phyloP scores from a whole-genome alignment of 495 filamentous ascomycete genomes.

The Diplogelasinospora grovesii region DNA sequence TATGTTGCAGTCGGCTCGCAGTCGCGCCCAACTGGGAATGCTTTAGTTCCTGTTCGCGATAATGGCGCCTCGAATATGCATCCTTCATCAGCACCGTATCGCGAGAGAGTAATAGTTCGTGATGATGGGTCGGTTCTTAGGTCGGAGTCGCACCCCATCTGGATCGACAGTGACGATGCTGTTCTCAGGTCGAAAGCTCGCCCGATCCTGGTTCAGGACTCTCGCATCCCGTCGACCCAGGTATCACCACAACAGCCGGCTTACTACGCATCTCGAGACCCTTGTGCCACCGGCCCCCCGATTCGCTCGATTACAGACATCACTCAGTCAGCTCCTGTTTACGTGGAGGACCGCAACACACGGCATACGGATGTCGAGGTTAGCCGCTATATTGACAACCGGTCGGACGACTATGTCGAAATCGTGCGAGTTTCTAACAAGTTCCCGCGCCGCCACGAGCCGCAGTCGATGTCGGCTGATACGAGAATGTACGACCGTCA shows the following conservation, averaged over 20 bases:
- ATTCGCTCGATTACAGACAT: too few relatives aligned
- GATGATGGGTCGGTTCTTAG: conserved; percentile 9
- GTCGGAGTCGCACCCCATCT: conserved; percentile 13
- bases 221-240: conserved; percentile 2
- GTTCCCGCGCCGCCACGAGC: conserved; percentile 24
- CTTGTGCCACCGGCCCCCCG: too few relatives aligned
- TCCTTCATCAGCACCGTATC: conserved; percentile 5
- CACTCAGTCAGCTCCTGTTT: background rate
- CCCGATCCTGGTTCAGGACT: conserved; percentile 22
- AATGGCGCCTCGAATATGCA: background rate
- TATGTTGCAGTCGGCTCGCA: conserved; percentile 5
- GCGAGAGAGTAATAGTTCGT: conserved; percentile 2
- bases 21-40: background rate
- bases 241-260: too few relatives aligned
- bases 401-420: conserved; percentile 13
- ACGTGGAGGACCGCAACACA: conserved; percentile 4
- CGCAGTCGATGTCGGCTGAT: conserved; percentile 2
- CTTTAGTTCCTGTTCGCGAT: background rate
- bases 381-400: conserved; percentile 7
- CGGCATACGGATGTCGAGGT: conserved; percentile 1
- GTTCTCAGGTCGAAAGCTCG: conserved; percentile 19
- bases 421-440: conserved; percentile 25
- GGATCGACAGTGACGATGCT: conserved; percentile 14
- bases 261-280: too few relatives aligned
- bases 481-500: conserved; percentile 3